Evolutionary conservation across 371 early-diverging fungal species (phyloP).

Genomic region (Blyttiomyces sp.): DNA sequence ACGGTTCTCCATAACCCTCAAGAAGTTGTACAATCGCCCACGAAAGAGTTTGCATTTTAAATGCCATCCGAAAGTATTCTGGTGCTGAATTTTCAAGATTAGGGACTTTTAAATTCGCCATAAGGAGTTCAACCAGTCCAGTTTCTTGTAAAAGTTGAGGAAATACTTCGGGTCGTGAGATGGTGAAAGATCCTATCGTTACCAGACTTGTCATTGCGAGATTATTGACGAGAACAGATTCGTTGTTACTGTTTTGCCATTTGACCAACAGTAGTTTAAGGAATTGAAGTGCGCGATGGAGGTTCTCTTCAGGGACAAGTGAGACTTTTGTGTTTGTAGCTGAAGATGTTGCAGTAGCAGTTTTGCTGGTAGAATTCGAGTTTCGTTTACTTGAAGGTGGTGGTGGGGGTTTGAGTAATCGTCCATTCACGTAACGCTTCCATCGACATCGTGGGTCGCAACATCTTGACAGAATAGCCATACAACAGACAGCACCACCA

Average conservation of each 20-base stretch:
- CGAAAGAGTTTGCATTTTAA: slow-evolving; percentile 1
- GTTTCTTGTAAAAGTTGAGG: neutral
- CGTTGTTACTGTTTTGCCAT: neutral
- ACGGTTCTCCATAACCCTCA: neutral
- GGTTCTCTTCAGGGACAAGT: neutral
- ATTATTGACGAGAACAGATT: slow-evolving; percentile 1
- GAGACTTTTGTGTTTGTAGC: neutral
- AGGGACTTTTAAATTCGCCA: too few species aligned
- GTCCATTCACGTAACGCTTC: neutral
- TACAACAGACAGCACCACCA: neutral
- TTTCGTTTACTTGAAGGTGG: too few species aligned
- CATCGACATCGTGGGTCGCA: neutral
- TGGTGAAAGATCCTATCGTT: neutral
- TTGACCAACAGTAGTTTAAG: neutral
- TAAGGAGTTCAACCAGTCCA: neutral
- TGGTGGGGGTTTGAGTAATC: neutral
- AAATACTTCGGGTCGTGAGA: neutral
- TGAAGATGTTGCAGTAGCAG: neutral
- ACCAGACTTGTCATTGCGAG: neutral
- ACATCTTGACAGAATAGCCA: slow-evolving; percentile 1
- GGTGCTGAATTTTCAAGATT: too few species aligned
- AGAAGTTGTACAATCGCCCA: slow-evolving; percentile 1
- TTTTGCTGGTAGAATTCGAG: too few species aligned
- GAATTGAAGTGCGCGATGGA: neutral
- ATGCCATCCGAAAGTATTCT: slow-evolving; percentile 1